These are phyloP conservation scores for Septoria petroselini DNA, from an alignment of 2,329 filamentous ascomycete genomes.

Conservation along the genomic window DNA sequence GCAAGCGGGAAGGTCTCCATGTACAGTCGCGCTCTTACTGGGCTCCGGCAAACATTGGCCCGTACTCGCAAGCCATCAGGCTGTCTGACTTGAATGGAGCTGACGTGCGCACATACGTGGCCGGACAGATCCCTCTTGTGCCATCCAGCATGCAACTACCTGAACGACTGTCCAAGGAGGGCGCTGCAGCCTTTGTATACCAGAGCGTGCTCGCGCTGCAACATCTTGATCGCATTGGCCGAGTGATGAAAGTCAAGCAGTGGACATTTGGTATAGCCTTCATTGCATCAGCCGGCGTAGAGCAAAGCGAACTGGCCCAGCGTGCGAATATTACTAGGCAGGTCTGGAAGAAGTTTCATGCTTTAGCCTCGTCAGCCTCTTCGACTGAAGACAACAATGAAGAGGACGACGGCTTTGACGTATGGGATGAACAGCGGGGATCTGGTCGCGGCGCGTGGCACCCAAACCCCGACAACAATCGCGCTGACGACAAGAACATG, in stretches of 20 bases:
- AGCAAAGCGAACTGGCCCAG: constrained; percentile 33
- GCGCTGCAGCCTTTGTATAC: constrained; percentile 33
- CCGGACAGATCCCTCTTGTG: constrained; percentile 86
- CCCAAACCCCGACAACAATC: too few relatives aligned
- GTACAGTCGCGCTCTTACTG: constrained; percentile 94
- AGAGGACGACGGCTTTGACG: constrained; percentile 59
- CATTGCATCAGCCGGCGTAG: constrained; percentile 49
- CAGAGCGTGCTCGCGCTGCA: constrained; percentile 75
- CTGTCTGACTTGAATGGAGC: constrained; percentile 39
- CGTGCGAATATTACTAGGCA: constrained; percentile 25
- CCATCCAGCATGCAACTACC: constrained; percentile 71
- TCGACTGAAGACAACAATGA: constrained; percentile 31
- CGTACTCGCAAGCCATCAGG: constrained; percentile 85
- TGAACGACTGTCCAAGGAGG: neutral
- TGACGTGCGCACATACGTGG: constrained; percentile 59
- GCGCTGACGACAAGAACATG: neutral
- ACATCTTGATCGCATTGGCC: constrained; percentile 81
- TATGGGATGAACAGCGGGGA: constrained; percentile 63
- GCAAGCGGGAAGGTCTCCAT: constrained; percentile 60
- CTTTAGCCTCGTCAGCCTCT: constrained; percentile 11
- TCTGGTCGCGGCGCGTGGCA: constrained; percentile 21
- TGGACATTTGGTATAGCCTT: constrained; percentile 77
- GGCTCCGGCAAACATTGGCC: constrained; percentile 96
- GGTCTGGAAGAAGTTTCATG: constrained; percentile 44
- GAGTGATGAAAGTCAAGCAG: constrained; percentile 66